Conservation (phyloP, 2,329 filamentous ascomycete genomes). For the Epicoccum sorghinum region DNA sequence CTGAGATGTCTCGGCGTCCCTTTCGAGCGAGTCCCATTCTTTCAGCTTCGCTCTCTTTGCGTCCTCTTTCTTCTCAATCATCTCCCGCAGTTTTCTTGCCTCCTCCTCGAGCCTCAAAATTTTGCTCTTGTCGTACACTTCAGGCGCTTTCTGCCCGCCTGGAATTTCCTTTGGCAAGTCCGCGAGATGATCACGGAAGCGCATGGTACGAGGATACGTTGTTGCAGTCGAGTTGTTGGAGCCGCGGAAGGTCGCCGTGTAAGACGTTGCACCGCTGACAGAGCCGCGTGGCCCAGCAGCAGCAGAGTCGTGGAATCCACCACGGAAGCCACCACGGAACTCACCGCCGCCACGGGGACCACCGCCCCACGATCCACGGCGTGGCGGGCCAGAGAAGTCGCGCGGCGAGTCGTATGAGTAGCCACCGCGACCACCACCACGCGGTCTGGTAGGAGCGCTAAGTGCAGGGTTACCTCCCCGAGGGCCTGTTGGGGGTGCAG, state of each 20-base stretch:
- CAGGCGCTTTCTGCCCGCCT: conserved; percentile 52
- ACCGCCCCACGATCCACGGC: conserved; percentile 45
- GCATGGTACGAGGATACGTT: conserved; percentile 55
- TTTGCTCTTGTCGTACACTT: conserved; percentile 51
- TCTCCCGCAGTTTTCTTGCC: conserved; percentile 51
- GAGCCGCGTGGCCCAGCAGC: conserved; percentile 45
- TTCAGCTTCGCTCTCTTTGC: conserved; percentile 50
- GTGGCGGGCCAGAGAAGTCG: conserved; percentile 41
- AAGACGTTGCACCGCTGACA: conserved; percentile 33
- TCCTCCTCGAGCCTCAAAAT: conserved; percentile 56
- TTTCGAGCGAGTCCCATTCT: conserved; percentile 55
- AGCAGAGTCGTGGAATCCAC: conserved; percentile 20
- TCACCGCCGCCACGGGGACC: conserved; percentile 40
- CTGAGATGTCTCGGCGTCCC: conserved; percentile 53
- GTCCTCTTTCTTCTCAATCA: conserved; percentile 55
- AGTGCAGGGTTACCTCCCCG: conserved; percentile 45
- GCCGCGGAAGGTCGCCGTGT: conserved; percentile 49
- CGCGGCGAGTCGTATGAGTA: conserved; percentile 48
- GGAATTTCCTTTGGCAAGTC: conserved; percentile 53
- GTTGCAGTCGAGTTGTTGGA: conserved; percentile 51
- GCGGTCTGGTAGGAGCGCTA: conserved; percentile 49
- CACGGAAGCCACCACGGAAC: conserved; percentile 27
- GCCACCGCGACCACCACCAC: conserved; percentile 49
- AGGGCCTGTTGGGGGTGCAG: conserved; percentile 43
- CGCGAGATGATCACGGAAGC: conserved; percentile 52